Percentiles rank a stretch among this genome's conserved stretches.
phyloP scores from a whole-genome alignment of 2,329 filamentous ascomycete species.

The Curvularia sp. region DNA sequence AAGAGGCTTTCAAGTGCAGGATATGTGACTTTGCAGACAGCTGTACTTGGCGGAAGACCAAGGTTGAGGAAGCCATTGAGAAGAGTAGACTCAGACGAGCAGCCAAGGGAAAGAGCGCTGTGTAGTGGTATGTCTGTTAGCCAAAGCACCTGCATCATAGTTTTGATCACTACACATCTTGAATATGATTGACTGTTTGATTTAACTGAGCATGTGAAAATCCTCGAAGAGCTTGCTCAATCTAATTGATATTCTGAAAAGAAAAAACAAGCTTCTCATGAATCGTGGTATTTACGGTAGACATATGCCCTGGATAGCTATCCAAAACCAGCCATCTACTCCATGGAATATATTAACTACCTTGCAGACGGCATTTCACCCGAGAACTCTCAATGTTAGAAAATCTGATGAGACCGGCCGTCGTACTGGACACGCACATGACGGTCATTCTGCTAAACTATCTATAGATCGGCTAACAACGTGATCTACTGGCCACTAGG shows the following conservation, averaged over 20 bases:
- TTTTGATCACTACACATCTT: neutral
- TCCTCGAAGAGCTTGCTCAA: neutral
- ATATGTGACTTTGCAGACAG: conserved; percentile 81
- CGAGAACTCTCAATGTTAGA: neutral
- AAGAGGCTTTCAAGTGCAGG: conserved; percentile 88
- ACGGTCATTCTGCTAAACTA: too few species aligned
- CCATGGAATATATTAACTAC: neutral
- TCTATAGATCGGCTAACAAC: neutral
- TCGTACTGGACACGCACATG: neutral
- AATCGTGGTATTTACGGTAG: neutral
- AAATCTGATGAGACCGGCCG: neutral
- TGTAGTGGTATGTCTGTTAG: conserved; percentile 17
- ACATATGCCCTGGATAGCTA: neutral
- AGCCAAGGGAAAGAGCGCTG: conserved; percentile 35
- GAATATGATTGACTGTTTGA: neutral
- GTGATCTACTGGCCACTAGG: conserved; percentile 38
- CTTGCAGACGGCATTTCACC: neutral
- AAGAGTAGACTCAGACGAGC: conserved; percentile 41
- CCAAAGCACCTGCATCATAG: neutral
- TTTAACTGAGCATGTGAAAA: neutral
- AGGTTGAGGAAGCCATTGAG: conserved; percentile 67
- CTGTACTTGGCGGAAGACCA: conserved; percentile 78
- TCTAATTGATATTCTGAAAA: too few species aligned
- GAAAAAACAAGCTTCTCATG: too few species aligned
- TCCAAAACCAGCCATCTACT: neutral